These are phyloP conservation scores for Colletotrichum sp. DNA, from an alignment of 2,329 filamentous ascomycete species.

Conservation along the genomic window DNA sequence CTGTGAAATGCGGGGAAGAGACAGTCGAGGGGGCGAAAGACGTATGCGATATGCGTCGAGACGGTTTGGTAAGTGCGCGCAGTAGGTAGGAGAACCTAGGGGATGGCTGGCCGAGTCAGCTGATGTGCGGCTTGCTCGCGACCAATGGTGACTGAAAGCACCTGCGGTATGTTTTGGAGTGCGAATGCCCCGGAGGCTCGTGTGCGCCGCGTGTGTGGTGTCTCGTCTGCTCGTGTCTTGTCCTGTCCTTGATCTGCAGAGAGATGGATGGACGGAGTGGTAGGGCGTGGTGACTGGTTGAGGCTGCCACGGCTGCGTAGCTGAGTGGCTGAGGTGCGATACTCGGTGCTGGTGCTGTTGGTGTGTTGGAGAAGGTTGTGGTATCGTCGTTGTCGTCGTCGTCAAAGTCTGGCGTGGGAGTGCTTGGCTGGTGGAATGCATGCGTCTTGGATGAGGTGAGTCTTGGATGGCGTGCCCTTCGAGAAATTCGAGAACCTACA, in stretches of 20 bases:
- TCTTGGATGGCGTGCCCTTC: neutral
- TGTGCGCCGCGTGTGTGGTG: neutral
- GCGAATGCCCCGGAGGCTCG: neutral
- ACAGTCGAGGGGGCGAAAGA: neutral
- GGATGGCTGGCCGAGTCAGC: constrained; percentile 4
- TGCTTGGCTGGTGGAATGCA: neutral
- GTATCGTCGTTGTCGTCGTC: neutral
- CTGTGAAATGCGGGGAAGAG: constrained; percentile 14
- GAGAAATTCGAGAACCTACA: neutral
- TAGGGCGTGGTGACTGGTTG: neutral
- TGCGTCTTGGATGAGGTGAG: neutral
- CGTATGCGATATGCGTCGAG: neutral
- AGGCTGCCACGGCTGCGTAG: neutral
- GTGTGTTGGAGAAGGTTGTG: neutral
- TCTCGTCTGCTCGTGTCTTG: neutral
- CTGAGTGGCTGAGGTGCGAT: neutral
- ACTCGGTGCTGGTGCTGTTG: neutral
- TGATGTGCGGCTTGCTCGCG: neutral
- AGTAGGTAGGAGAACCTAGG: neutral
- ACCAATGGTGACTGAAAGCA: neutral
- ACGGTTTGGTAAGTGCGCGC: neutral
- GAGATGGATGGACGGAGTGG: neutral
- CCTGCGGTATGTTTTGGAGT: neutral
- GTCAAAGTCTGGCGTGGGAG: neutral
- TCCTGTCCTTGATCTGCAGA: neutral